Evolutionary conservation across 2,329 filamentous ascomycete species (phyloP), one percentile per base, ranked within the genome.

Genomic region (Erysiphe pulchra): DNA sequence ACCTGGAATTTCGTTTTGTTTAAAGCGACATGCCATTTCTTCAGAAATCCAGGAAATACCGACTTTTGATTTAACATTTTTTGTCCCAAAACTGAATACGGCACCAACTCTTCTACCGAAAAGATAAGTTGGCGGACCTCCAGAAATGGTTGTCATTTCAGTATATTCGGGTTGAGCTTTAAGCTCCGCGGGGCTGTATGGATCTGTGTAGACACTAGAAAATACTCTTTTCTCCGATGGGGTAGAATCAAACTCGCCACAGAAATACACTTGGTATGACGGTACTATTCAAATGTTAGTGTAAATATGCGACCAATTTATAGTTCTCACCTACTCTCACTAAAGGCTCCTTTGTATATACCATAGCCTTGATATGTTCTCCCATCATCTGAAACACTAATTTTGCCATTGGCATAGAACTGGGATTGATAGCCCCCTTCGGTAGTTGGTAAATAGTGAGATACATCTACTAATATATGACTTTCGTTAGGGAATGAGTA

Each of bases 391-490:
- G 41, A 44, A 14, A 47, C 46, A 10, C 31, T 44, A n/a, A 47
- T 47, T 12, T 44, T 47, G 30, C 41, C 41, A 40, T 47, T 47
- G 11, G 41, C 46, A 32, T 47, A 47, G 13, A 44, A 47, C 32
- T 47, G 46, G 31, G 46, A 44, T n/a, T 47, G 46, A 33, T 47
- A 44, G 11, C 46, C 41, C 8, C 46, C 46, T 34, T 36, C 46
- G 18, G 33, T 39, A 7, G 73, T 76, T 2, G 71, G 66, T 41
- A 80, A 60, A 18, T 73, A 67, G 55, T 79, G 75, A 0, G 73
- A 77, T 8, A 78, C 71, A 54, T 80, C 75, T 12, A 79, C 62
- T 14, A 79, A 53, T 38, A 70, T 63, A 1, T 56, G 54, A 0
- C 55, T 54, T 9, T 53, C 51, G 1, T 52, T 50, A 0, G 73